Conservation (phyloP, 2,329 filamentous ascomycete genomes). For the Neonectria sp. region DNA sequence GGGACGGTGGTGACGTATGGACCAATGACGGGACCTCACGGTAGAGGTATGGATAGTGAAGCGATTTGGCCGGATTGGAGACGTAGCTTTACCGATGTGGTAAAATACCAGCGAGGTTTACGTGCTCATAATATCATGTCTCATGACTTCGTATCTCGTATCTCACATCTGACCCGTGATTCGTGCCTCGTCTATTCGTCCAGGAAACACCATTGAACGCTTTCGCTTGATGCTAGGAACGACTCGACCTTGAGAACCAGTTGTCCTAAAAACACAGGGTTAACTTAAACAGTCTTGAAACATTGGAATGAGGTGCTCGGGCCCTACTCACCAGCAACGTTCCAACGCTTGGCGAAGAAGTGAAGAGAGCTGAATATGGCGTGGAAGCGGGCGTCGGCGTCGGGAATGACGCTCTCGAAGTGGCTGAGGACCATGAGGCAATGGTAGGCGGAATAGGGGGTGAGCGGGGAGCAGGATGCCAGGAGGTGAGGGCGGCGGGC, state of each 20-base stretch:
- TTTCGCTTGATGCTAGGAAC: slow-evolving; percentile 46
- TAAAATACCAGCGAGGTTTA: slow-evolving; percentile 21
- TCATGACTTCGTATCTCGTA: slow-evolving; percentile 22
- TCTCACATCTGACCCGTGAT: slow-evolving; percentile 7
- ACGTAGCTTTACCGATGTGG: slow-evolving; percentile 20
- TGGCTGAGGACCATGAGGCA: slow-evolving; percentile 52
- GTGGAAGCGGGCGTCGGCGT: slow-evolving; percentile 51
- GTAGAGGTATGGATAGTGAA: slow-evolving; percentile 10
- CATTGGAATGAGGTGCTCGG: neutral
- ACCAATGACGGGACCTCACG: slow-evolving; percentile 9
- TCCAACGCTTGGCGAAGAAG: slow-evolving; percentile 54
- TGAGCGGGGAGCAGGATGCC: slow-evolving; percentile 52
- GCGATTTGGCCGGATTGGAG: slow-evolving; percentile 14
- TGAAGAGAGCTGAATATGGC: slow-evolving; percentile 53
- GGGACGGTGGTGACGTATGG: slow-evolving; percentile 5
- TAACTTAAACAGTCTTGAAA: slow-evolving; percentile 16
- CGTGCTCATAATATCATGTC: slow-evolving; percentile 7
- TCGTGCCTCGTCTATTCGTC: slow-evolving; percentile 28
- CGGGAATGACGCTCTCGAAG: slow-evolving; percentile 52
- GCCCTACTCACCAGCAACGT: slow-evolving; percentile 49
- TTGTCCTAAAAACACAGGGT: slow-evolving; percentile 40
- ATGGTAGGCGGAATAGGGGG: slow-evolving; percentile 54
- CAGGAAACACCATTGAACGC: slow-evolving; percentile 44
- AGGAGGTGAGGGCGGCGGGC: slow-evolving; percentile 50
- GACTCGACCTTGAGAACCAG: slow-evolving; percentile 48